Evolutionary conservation across 768 basidiomycete genomes (phyloP), one percentile per base, ranked within the genome.

Genomic region (Suillus discolor): DNA sequence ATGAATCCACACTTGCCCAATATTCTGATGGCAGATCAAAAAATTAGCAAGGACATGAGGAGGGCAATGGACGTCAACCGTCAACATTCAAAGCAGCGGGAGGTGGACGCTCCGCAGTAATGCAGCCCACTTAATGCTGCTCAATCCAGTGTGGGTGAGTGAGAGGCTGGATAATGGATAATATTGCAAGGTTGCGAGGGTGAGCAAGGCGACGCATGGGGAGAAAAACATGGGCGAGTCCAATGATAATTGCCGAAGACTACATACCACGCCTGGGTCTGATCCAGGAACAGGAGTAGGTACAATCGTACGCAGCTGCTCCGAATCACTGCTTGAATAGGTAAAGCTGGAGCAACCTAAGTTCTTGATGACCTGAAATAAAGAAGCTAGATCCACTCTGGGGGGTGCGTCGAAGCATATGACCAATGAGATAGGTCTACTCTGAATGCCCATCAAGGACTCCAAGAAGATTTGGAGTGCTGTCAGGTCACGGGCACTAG

Each of bases 381-480:
- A 25, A 11, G 9, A 28, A 25, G 16, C 16, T 15, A 61, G 31
- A 45, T 44, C n/a, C 41, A 25, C 23, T 60, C 51, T 28, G 41
- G 36, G 28, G 16, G 25, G n/a, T 9, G 59, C 18, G 44, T 38
- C 23, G 11, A 12, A 47, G 47, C 47, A 47, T 23, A 47, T 47
- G 2, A 47, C 47, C 4, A n/a, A 47, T 4, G n/a, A 23, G 3
- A 47, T 47, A 11, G 1, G 47, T 12, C 23, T 47, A 12, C 1
- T 1, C 1, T 61, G 49, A 18, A 13, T n/a, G 1, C 18, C 45
- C 4, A 4, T 25, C 54, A 42, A 39, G n/a, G 38, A 59, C n/a
- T 41, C 15, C 13, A 65, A n/a, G 42, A 60, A 65, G 6, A 53
- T 20, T 8, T 47, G 15, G 34, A 65, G 44, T 15, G 59, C 64